Evolutionary conservation across 2,329 filamentous ascomycete species (phyloP), one percentile per base, ranked within the genome.

Genomic region (Metarhizium album): DNA sequence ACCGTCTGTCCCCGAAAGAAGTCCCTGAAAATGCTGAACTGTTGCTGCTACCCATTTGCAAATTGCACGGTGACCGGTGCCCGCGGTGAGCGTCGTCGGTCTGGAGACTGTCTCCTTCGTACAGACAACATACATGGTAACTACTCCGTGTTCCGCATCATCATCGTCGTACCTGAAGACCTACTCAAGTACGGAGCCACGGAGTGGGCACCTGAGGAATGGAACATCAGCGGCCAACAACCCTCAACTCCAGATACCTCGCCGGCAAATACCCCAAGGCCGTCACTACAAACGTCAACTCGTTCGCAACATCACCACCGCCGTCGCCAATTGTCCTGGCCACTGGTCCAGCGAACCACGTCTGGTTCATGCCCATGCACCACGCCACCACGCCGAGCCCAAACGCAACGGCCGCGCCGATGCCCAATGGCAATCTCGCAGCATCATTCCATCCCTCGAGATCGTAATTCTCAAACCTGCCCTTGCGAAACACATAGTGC

Each of bases 311-410:
- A 64, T 83, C 79, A 50, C 82, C 80, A 2, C 79, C 79, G 56
- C 79, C 74, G 49, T 80, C 77, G 0, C 79, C 79, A 11, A 78
- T 78, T 14, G 54, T 67, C 59, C 68, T 63, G 1, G 76, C 78
- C 56, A 81, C 74, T 1, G 77, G 76, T 0, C 76, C 78, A 2
- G 70, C 71, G 53, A 73, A 80, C 76, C 77, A 81, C 2, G 70
- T 72, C 60, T 79, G 74, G 3, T 67, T 69, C 73, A 81, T 80
- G 2, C 74, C 73, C 1, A 78, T 76, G 3, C 79, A 65, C 18
- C 79, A 70, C 11, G 74, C 56, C 5, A 62, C 69, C 49, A 74
- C 64, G 22, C 71, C 70, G 22, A 71, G 54, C 0, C 69, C 35
- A 23, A 69, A 75, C 0, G 73, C 71, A 8, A 64, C 60, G 8